Evolutionary conservation across 2,329 filamentous ascomycete genomes (phyloP).

Genomic region (Alternaria angustiovoidea): DNA sequence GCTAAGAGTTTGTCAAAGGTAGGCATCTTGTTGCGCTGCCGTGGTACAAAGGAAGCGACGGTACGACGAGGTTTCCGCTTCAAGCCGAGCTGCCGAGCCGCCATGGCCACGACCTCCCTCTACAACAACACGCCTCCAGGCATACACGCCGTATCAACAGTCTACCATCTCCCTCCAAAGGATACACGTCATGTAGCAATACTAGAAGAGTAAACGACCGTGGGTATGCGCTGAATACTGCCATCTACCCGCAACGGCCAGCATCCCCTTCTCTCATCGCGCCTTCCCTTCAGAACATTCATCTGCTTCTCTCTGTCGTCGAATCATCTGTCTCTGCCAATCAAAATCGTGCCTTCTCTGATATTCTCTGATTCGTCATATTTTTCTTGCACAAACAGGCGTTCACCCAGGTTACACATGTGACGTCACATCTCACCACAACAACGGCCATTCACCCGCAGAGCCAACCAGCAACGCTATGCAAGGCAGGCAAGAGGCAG

Average conservation of each 20-base stretch:
- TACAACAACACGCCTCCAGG: neutral
- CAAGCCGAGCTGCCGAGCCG: constrained; percentile 18
- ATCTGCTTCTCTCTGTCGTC: neutral
- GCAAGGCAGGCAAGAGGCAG: neutral
- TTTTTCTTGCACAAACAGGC: constrained; percentile 5
- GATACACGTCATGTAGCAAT: rapidly evolving
- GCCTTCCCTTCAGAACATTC: neutral
- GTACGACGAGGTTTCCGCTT: constrained; percentile 12
- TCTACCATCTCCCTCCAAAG: neutral
- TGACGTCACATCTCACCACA: constrained; percentile 32
- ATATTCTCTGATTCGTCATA: neutral
- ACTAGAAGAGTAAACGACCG: rapidly evolving
- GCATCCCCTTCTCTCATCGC: neutral
- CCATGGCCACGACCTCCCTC: neutral
- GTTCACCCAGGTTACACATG: constrained; percentile 13
- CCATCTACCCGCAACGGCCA: neutral
- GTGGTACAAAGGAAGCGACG: neutral
- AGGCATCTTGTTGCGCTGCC: constrained; percentile 32
- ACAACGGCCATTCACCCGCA: constrained; percentile 20
- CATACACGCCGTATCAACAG: neutral
- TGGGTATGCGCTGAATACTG: neutral
- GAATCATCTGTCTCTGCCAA: neutral
- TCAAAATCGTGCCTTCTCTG: neutral
- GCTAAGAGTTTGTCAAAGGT: constrained; percentile 46
- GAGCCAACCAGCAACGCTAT: constrained; percentile 28